Base-by-base conservation (phyloP, 768 basidiomycete species). In the Coprinopsis cinerea region DNA sequence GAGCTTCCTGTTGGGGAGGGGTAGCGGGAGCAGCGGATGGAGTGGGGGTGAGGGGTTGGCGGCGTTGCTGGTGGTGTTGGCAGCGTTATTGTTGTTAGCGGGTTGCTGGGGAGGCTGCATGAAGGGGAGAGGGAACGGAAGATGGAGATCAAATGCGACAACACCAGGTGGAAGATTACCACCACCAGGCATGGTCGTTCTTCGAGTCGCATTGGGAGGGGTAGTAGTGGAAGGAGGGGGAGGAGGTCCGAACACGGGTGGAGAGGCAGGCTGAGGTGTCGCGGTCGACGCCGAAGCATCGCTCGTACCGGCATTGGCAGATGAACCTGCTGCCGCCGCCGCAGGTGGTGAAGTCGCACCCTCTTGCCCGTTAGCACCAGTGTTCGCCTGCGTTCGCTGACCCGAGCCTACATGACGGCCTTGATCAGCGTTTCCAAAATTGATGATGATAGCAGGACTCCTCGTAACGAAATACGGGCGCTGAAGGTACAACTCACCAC, bases 1-100 rank as follows among this genome's bases (percentile, higher is more conserved):
- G 52, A 9, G 51, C 49, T 30, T 43, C 54, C 14, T 50, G 57
- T 23, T 54, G 51, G 7, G 47, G 35, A 10, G 46, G 54, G 34
- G 22, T 11, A 13, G 13, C 37, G 18, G 37, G 9, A 34, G 30
- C 30, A 34, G 30, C 30, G n/a, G 30, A n/a, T 34, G 9, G 30
- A 34, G 9, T n/a, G n/a, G 44, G 35, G 7, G 32, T 34, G 30
- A 9, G 30, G 9, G n/a, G 9, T 34, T 9, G 15, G 15, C 17
- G 15, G 44, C 13, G 48, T 20, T 17, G 52, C 44, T 37, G 37
- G 22, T 6, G 49, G 49, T 17, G 51, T 22, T 36, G 40, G 17
- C 25, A 18, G 15, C 20, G n/a, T 11, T 20, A 3, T 11, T 42
- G 37, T 40, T 37, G 52, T 14, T 46, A 14, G 20, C 44, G 13